A percentile compares a stretch with the other conserved stretches of the same genome.
These are phyloP conservation scores for Quercus lobata DNA, from an alignment of 331 rosid genomes.

Conservation along the genomic window DNA sequence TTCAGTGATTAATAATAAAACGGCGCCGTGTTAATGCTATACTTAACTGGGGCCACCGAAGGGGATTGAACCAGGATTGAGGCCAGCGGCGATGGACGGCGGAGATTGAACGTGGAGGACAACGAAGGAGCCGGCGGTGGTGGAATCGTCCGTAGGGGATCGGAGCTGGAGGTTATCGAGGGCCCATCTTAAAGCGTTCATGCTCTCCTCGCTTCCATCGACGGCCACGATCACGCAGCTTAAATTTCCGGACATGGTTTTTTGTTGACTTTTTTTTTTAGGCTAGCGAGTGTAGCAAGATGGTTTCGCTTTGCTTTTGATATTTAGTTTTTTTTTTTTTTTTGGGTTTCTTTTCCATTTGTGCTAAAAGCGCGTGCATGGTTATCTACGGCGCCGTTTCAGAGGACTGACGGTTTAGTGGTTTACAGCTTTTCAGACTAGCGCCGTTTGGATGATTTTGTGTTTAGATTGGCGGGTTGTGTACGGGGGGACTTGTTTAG, in stretches of 20 bases:
- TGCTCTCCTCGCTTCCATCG: constrained; percentile 87
- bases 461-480: no score
- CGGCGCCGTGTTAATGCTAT: background rate
- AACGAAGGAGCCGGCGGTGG: constrained; percentile 34
- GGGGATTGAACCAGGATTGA: constrained; percentile 73
- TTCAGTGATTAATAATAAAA: background rate
- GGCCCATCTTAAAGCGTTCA: constrained; percentile 79
- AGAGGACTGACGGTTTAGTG: no score
- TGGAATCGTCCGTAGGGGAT: constrained; percentile 38
- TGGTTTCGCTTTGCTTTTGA: no score
- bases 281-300: no score
- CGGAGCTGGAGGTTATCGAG: constrained; percentile 68
- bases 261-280: no score
- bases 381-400: no score
- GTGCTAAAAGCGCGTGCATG: no score
- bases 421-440: no score
- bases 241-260: constrained; percentile 51
- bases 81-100: constrained; percentile 67
- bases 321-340: no score
- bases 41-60: constrained; percentile 88
- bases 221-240: constrained; percentile 67
- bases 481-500: no score
- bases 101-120: constrained; percentile 79
- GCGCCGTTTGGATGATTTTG: no score
- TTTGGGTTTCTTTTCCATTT: no score